Base-by-base conservation (phyloP, 768 basidiomycete species). In the Phaffia australis region DNA sequence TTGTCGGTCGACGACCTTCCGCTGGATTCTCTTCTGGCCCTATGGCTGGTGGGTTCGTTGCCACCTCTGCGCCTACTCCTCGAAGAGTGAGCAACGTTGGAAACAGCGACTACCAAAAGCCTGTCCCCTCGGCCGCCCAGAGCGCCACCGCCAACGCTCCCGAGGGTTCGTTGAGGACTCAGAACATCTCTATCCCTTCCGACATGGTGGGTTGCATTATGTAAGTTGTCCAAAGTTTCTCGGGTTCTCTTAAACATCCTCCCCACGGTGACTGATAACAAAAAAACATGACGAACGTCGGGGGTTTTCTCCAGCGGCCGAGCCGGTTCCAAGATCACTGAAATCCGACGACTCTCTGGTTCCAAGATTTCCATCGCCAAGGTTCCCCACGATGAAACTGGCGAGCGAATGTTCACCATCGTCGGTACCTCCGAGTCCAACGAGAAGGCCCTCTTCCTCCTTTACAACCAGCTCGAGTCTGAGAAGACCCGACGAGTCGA, bases 361-460 rank as follows among this genome's bases (percentile, higher is more conserved):
- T 94, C 89, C 72, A 91, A 92, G 80, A 99, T 99, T 76, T 90
- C 88, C 64, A 99, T 99, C 74, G 95, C 95, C 71, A 99, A 99
- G 79, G 87, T 89, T 58, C 91, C 95, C n/a, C 95, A 98, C 74
- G 95, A 98, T 73, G 95, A 98, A 74, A 92, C 93, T 51, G 95
- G 94, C 73, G 95, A 99, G 80, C 83, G 95, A 71, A 97, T 99
- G 94, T 99, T 99, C 80, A 78, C 95, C 69, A 98, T 99, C 76
- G 82, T 95, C 56, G 95, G 95, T 64, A 91, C 91, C 16, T 88
- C 90, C 42, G 71, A 71, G 62, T 66, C 60, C 55, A 57, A 64
- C 77, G 94, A 99, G 79, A 94, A 97, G 79, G 95, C 95, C 1
- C 79, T 99, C 66, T 98, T 94, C 81, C 80, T 99, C 68, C 82